Conservation (phyloP, 257 asterid species). For the Solanum virginianum region DNA sequence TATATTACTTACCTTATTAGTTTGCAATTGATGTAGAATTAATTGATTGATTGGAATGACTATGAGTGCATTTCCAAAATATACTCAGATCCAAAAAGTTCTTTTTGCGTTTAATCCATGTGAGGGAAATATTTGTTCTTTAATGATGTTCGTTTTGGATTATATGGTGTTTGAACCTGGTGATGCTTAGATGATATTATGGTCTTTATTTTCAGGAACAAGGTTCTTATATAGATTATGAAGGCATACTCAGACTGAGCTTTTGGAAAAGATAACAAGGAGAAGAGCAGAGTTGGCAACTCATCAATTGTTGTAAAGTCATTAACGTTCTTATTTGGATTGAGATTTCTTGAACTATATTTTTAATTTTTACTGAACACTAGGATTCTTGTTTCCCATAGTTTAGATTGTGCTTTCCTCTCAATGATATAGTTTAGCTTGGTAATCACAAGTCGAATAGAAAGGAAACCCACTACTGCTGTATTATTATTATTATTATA, state of each 20-base stretch:
- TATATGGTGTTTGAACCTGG: neutral
- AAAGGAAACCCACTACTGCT: neutral
- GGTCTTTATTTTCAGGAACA: constrained; percentile 49
- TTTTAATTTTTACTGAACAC: neutral
- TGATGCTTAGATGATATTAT: neutral
- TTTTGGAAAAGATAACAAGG: neutral
- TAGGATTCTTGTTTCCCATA: neutral
- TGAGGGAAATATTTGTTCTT: neutral
- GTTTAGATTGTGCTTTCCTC: neutral
- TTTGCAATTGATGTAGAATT: neutral
- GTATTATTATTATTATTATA: neutral
- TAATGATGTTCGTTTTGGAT: neutral
- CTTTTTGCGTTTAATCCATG: neutral
- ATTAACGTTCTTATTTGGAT: neutral
- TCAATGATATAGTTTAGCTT: neutral
- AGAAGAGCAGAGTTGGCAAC: neutral
- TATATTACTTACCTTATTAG: neutral
- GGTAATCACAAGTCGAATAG: neutral
- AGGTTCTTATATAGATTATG: constrained; percentile 65
- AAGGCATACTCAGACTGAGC: neutral
- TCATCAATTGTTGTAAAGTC: neutral
- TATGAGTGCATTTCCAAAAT: neutral
- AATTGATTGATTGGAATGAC: neutral
- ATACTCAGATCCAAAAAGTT: neutral
- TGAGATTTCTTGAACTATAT: neutral